Evolutionary conservation across 129 eudicot genomes (phyloP).

Genomic region (Flaveria linearis): DNA sequence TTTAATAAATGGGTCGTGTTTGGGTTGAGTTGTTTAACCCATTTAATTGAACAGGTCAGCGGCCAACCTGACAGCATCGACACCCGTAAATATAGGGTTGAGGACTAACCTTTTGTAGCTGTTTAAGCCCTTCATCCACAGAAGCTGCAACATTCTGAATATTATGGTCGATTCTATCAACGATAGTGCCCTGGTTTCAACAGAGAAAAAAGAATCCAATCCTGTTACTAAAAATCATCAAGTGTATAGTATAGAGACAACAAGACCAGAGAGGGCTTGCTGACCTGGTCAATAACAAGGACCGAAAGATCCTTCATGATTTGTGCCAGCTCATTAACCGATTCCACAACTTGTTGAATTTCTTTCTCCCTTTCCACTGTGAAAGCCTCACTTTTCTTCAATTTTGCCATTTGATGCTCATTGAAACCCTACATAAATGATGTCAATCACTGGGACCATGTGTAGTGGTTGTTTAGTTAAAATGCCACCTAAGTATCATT

Average conservation of each 20-base stretch:
- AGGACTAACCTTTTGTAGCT: constrained; percentile 64
- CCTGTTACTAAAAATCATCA: constrained; percentile 1
- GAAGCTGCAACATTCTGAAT: constrained; percentile 81
- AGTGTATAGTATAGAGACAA: background rate
- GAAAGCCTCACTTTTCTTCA: constrained; percentile 74
- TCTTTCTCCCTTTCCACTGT: constrained; percentile 88
- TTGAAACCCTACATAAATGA: constrained; percentile 54
- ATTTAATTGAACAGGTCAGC: too few species aligned
- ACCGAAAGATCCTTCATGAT: constrained; percentile 94
- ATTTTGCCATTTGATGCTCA: constrained; percentile 68
- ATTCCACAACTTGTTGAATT: constrained; percentile 77
- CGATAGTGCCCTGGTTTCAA: constrained; percentile 75
- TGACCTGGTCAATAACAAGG: constrained; percentile 86
- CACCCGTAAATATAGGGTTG: background rate
- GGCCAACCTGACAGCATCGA: background rate
- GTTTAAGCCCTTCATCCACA: constrained; percentile 86
- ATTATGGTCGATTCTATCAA: constrained; percentile 90
- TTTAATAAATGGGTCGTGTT: background rate
- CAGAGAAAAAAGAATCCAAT: background rate
- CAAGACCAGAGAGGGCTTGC: constrained; percentile 2
- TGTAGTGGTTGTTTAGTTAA: too few species aligned
- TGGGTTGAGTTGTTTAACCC: too few species aligned
- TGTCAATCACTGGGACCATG: background rate
- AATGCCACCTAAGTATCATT: too few species aligned
- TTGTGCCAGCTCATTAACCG: constrained; percentile 87